A percentile compares a stretch with the other conserved stretches of the same genome.
phyloP scores from a whole-genome alignment of 495 filamentous ascomycete genomes.

The Cairneyella variabilis region DNA sequence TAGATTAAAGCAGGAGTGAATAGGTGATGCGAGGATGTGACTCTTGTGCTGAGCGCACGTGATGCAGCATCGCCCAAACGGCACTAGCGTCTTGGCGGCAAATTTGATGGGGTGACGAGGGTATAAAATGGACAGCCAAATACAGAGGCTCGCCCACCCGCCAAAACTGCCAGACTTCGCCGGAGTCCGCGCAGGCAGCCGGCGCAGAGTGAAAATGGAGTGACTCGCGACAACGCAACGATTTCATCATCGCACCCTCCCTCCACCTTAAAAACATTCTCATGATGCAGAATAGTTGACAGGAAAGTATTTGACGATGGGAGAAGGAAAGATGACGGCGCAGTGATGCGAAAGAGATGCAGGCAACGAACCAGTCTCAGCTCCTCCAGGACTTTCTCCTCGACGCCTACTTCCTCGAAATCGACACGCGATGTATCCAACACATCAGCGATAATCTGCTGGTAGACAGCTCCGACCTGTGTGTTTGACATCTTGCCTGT shows the following conservation, averaged over 20 bases:
- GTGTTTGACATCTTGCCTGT: conserved; percentile 46
- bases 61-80: conserved; percentile 19
- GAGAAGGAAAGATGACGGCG: not conserved
- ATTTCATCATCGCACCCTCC: not conserved
- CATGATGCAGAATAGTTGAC: too few species aligned
- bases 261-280: too few species aligned
- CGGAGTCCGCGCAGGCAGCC: conserved; percentile 14
- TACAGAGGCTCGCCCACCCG: conserved; percentile 47
- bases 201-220: conserved; percentile 2
- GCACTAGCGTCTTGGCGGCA: conserved; percentile 17
- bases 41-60: conserved; percentile 27
- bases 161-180: conserved; percentile 3
- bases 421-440: conserved; percentile 83
- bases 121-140: conserved; percentile 51
- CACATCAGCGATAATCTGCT: conserved; percentile 87
- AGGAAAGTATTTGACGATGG: too few species aligned
- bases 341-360: not conserved
- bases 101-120: conserved; percentile 16
- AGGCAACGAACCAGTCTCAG: conserved; percentile 68
- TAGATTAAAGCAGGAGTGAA: not conserved
- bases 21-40: conserved; percentile 12
- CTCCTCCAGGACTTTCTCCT: conserved; percentile 77
- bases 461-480: conserved; percentile 70
- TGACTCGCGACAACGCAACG: not conserved
- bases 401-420: conserved; percentile 95